phyloP scores from a whole-genome alignment of 495 filamentous ascomycete species.

The Xylaria castorea region DNA sequence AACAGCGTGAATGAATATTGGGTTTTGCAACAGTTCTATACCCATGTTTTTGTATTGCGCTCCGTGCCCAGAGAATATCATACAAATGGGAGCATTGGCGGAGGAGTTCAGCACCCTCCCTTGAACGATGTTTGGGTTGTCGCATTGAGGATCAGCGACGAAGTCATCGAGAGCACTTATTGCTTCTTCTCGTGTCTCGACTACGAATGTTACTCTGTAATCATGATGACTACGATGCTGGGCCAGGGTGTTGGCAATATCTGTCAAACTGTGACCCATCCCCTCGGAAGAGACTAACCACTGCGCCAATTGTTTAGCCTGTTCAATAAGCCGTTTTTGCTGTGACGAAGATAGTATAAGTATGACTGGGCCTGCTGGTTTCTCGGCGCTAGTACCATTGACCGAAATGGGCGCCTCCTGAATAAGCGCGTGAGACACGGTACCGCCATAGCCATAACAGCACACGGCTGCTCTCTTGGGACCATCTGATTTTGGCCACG shows the following conservation, averaged over 20 bases:
- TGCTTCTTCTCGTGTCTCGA: constrained; percentile 31
- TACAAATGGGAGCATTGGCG: constrained; percentile 16
- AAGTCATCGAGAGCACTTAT: constrained; percentile 12
- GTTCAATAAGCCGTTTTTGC: not conserved
- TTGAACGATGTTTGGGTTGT: not conserved
- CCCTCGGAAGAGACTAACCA: constrained; percentile 17
- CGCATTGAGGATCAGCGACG: not conserved
- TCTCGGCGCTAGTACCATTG: not conserved
- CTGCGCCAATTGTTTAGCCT: not conserved
- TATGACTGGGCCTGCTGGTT: not conserved
- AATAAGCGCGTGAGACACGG: constrained; percentile 49
- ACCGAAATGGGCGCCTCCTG: constrained; percentile 34
- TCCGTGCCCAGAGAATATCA: constrained; percentile 22
- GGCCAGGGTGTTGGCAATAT: constrained; percentile 30
- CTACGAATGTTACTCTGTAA: constrained; percentile 28
- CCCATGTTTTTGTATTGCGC: constrained; percentile 32
- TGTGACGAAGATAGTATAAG: not conserved
- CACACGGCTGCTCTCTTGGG: constrained; percentile 44
- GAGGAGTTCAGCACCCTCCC: constrained; percentile 1
- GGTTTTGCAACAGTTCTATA: constrained; percentile 16
- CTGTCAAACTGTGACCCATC: constrained; percentile 31
- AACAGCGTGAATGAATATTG: constrained; percentile 39
- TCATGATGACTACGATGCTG: constrained; percentile 38
- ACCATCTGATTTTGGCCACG: constrained; percentile 30
- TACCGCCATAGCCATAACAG: constrained; percentile 53